Percentiles rank a stretch among this genome's conserved stretches.
phyloP scores from a whole-genome alignment of 2,329 filamentous ascomycete species.

The Tolypocladium ovalisporum region DNA sequence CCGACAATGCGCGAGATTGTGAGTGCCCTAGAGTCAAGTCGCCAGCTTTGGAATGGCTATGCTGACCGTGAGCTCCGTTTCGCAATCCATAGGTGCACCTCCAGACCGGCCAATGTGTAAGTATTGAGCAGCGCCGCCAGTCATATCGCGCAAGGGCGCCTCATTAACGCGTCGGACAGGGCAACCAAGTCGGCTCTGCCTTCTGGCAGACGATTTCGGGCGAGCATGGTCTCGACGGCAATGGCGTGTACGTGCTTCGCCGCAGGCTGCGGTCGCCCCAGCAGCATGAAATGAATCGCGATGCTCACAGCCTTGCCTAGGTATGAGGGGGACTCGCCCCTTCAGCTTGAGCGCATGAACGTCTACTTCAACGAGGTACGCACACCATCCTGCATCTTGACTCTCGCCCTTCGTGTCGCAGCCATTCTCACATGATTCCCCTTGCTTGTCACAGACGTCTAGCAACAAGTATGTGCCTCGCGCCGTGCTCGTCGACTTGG shows the following conservation, averaged over 20 bases:
- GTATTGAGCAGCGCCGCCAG: slow-evolving; percentile 18
- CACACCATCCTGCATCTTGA: background rate
- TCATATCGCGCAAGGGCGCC: background rate
- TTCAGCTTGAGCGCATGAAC: slow-evolving; percentile 99
- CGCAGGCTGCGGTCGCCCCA: background rate
- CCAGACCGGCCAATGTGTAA: slow-evolving; percentile 98
- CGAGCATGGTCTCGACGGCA: slow-evolving; percentile 94
- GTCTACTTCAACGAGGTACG: slow-evolving; percentile 87
- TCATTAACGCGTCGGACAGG: slow-evolving; percentile 45
- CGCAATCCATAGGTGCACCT: slow-evolving; percentile 79
- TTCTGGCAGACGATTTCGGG: slow-evolving; percentile 91
- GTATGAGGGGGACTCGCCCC: slow-evolving; percentile 90
- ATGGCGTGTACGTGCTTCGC: slow-evolving; percentile 57
- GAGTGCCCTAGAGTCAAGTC: background rate
- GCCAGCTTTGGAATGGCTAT: background rate
- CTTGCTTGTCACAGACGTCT: slow-evolving; percentile 52
- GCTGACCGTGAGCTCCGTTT: slow-evolving; percentile 42
- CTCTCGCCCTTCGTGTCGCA: background rate
- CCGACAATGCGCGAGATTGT: background rate
- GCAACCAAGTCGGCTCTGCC: slow-evolving; percentile 99
- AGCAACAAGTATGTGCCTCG: slow-evolving; percentile 99
- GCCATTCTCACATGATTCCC: slow-evolving; percentile 10
- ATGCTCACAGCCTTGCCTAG: background rate
- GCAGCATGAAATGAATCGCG: background rate
- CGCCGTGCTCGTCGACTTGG: slow-evolving; percentile 97